Evolutionary conservation across 2,329 filamentous ascomycete genomes (phyloP).

Genomic region (Calonectria pseudoreteaudii): DNA sequence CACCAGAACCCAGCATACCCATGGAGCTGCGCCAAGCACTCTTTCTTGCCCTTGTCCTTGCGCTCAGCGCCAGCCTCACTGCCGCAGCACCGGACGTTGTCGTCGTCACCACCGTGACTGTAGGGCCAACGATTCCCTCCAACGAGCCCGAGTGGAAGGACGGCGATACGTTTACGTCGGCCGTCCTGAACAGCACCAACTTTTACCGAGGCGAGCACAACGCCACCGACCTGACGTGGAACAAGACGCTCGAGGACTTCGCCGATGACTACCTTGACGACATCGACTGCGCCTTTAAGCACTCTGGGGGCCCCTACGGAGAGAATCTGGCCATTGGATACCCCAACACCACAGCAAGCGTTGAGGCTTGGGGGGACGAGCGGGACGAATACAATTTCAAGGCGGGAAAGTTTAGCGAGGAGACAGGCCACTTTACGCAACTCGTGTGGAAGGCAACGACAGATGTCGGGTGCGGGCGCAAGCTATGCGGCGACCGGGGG

Average conservation of each 20-base stretch:
- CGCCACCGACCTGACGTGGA: constrained; percentile 71
- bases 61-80: constrained; percentile 22
- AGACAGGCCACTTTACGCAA: constrained; percentile 79
- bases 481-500: constrained; percentile 58
- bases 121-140: constrained; percentile 48
- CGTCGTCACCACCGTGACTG: constrained; percentile 51
- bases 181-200: constrained; percentile 76
- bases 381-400: constrained; percentile 68
- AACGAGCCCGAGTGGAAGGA: constrained; percentile 48
- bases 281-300: constrained; percentile 60
- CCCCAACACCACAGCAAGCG: constrained; percentile 65
- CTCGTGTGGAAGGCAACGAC: constrained; percentile 76
- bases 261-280: constrained; percentile 62
- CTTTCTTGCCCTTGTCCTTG: constrained; percentile 19
- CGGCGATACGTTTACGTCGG: constrained; percentile 56
- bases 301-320: constrained; percentile 74
- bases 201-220: constrained; percentile 73
- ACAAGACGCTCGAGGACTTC: constrained; percentile 69
- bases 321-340: constrained; percentile 82
- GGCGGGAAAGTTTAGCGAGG: constrained; percentile 65
- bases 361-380: constrained; percentile 74
- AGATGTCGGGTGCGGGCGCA: constrained; percentile 66
- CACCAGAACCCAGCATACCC: not conserved
- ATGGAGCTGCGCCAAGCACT: constrained; percentile 14
- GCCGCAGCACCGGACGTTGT: constrained; percentile 19